A percentile compares a stretch with the other conserved stretches of the same genome.
Conservation (phyloP, 176 grass and related monocot genomes). For the Typha latifolia region DNA sequence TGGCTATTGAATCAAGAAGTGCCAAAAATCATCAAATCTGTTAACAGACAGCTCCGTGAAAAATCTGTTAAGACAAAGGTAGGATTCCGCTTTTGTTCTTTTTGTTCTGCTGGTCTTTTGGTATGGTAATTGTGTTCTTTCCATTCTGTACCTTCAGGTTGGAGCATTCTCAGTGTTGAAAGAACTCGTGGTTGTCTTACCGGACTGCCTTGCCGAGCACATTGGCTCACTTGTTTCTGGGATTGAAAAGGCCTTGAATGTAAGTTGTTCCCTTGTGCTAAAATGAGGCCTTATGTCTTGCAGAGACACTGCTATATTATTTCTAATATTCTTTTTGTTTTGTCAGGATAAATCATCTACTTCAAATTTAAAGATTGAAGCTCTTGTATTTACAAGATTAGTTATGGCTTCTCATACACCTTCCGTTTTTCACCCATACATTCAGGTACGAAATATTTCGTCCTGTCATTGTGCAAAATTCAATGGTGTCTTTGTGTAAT, state of each 20-base stretch:
- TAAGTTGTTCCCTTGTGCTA: conserved; percentile 31
- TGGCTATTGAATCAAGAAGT: conserved; percentile 99
- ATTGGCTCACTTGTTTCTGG: conserved; percentile 91
- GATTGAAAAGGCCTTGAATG: conserved; percentile 98
- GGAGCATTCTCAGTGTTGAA: conserved; percentile 94
- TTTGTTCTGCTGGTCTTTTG: conserved; percentile 8
- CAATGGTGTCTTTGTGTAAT: neutral
- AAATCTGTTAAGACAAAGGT: conserved; percentile 99
- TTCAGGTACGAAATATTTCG: conserved; percentile 43
- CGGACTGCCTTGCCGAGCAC: conserved; percentile 92
- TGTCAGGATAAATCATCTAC: conserved; percentile 91
- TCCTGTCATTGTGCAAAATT: neutral
- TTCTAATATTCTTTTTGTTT: conserved; percentile 24
- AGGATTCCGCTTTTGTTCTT: conserved; percentile 17
- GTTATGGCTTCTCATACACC: conserved; percentile 94
- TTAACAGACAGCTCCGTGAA: conserved; percentile 94
- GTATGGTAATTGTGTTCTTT: neutral
- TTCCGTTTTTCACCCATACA: conserved; percentile 92
- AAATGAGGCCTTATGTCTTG: neutral
- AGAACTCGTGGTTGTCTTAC: conserved; percentile 89
- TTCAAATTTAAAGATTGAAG: conserved; percentile 98
- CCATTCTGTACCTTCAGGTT: conserved; percentile 32
- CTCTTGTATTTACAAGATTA: conserved; percentile 86
- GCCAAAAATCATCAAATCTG: conserved; percentile 87
- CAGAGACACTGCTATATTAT: neutral